Evolutionary conservation across 1,284 basidiomycete species (phyloP).

Genomic region (Amylostereum chailletii): DNA sequence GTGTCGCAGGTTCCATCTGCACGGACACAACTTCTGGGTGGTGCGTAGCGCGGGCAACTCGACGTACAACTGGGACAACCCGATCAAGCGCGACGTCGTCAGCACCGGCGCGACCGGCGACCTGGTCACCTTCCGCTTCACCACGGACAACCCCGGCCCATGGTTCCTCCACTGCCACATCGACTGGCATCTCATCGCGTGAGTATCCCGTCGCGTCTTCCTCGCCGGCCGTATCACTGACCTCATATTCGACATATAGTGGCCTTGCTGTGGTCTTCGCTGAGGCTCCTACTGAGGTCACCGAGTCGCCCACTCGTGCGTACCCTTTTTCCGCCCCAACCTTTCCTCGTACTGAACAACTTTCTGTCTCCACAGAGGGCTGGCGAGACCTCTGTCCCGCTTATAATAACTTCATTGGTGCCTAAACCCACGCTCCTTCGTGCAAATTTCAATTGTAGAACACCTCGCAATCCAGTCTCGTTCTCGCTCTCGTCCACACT

Average conservation of each 20-base stretch:
- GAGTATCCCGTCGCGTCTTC: constrained; percentile 2
- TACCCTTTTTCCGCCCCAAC: no score
- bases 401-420: not conserved
- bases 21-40: constrained; percentile 26
- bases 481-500: no score
- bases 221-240: no score
- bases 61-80: constrained; percentile 26
- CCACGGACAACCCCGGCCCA: constrained; percentile 16
- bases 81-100: constrained; percentile 29
- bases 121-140: constrained; percentile 23
- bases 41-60: constrained; percentile 24
- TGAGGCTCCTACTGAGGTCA: not conserved
- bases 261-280: constrained; percentile 9
- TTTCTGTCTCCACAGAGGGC: not conserved
- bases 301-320: constrained; percentile 1
- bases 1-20: constrained; percentile 26
- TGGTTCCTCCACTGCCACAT: constrained; percentile 36
- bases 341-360: no score
- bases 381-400: not conserved
- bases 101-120: constrained; percentile 21
- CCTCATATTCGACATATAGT: constrained; percentile 2
- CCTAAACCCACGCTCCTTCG: not conserved
- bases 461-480: no score
- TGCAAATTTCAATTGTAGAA: no score
- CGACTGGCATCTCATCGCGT: constrained; percentile 15